Conservation (phyloP, 176 grass and related monocot species). For the Aechmea fasciata region DNA sequence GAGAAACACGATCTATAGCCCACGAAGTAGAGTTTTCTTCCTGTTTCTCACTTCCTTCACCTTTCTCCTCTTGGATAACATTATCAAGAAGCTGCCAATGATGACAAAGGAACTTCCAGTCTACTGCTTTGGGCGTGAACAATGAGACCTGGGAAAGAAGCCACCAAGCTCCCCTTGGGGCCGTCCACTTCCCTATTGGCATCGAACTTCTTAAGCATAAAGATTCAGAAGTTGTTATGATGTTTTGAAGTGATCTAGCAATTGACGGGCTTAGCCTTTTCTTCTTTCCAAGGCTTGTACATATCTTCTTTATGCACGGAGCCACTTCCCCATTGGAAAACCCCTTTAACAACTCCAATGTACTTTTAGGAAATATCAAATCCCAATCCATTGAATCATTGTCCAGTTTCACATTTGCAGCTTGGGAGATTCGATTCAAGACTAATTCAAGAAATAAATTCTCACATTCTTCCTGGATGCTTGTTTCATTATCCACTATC, state of each 20-base stretch:
- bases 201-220: slow-evolving; percentile 38
- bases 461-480: slow-evolving; percentile 92
- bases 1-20: slow-evolving; percentile 76
- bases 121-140: slow-evolving; percentile 61
- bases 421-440: slow-evolving; percentile 64
- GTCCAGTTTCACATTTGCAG: slow-evolving; percentile 32
- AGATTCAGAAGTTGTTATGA: slow-evolving; percentile 65
- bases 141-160: slow-evolving; percentile 79
- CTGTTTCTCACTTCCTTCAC: slow-evolving; percentile 36
- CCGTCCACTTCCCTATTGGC: slow-evolving; percentile 65
- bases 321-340: slow-evolving; percentile 67
- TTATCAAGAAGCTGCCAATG: slow-evolving; percentile 93
- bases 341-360: slow-evolving; percentile 62
- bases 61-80: slow-evolving; percentile 33
- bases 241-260: slow-evolving; percentile 69
- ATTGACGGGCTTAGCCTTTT: slow-evolving; percentile 66
- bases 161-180: slow-evolving; percentile 78
- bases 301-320: slow-evolving; percentile 75
- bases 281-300: slow-evolving; percentile 88
- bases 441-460: slow-evolving; percentile 86
- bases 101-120: slow-evolving; percentile 82
- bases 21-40: slow-evolving; percentile 52
- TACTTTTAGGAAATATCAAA: slow-evolving; percentile 51
- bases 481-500: slow-evolving; percentile 80
- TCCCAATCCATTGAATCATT: slow-evolving; percentile 29